These are phyloP conservation scores for Skeletonema potamos DNA, from an alignment of 108 stramenopile species.

Conservation along the genomic window DNA sequence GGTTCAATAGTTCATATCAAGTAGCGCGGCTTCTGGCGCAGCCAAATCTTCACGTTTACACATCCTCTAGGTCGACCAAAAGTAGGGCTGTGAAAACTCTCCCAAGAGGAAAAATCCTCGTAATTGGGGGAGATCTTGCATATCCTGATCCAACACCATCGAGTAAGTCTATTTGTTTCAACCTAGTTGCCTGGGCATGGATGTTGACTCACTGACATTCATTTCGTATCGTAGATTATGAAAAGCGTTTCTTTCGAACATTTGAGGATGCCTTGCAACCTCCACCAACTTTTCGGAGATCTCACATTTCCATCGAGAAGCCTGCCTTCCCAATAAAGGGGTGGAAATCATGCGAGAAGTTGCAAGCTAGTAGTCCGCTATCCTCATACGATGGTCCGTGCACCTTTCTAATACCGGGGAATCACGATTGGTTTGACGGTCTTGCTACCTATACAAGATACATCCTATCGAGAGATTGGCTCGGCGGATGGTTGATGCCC, in stretches of 20 bases:
- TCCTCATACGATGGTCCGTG: constrained; percentile 26
- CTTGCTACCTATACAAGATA: constrained; percentile 58
- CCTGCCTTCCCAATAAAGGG: constrained; percentile 53
- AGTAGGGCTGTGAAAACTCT: constrained; percentile 16
- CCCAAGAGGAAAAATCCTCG: constrained; percentile 56
- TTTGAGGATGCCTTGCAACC: constrained; percentile 69
- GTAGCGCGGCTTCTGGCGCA: constrained; percentile 59
- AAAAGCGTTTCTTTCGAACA: constrained; percentile 57
- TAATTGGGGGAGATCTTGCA: constrained; percentile 68
- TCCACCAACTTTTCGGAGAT: constrained; percentile 49
- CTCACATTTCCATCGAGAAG: constrained; percentile 56
- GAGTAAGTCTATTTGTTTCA: neutral
- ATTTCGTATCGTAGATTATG: constrained; percentile 26
- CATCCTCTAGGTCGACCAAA: constrained; percentile 9
- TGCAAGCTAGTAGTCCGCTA: neutral
- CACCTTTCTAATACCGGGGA: constrained; percentile 50
- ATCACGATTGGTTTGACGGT: constrained; percentile 78
- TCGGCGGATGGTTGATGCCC: constrained; percentile 71
- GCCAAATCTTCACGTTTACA: constrained; percentile 42
- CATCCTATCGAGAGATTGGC: constrained; percentile 60
- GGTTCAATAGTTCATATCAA: constrained; percentile 65
- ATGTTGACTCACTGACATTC: neutral
- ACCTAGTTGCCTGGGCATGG: neutral
- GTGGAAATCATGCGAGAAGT: constrained; percentile 31
- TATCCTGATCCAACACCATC: constrained; percentile 57